Conservation (phyloP, 768 basidiomycete species). For the Scleroderma bovista region DNA sequence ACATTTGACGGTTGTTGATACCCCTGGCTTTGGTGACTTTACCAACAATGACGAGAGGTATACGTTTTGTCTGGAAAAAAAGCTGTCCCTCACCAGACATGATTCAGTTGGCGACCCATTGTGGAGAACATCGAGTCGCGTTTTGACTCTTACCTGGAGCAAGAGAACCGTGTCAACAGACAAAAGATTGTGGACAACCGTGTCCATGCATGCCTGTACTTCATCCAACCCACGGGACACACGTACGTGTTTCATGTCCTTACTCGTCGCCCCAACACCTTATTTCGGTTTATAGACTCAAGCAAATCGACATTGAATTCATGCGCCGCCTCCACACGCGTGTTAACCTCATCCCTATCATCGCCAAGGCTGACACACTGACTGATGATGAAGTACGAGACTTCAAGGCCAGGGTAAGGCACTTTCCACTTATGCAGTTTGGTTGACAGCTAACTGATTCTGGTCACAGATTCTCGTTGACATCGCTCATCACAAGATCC, state of each 20-base stretch:
- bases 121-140: constrained; percentile 97
- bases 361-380: constrained; percentile 96
- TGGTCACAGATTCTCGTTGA: constrained; percentile 75
- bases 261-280: background rate
- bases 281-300: constrained; percentile 53
- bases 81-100: constrained; percentile 14
- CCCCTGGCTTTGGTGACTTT: constrained; percentile 98
- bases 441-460: background rate
- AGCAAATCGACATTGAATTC: constrained; percentile 98
- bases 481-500: constrained; percentile 92
- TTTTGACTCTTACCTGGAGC: constrained; percentile 95
- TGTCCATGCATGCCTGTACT: constrained; percentile 98
- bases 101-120: constrained; percentile 91
- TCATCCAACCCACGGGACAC: constrained; percentile 98
- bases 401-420: constrained; percentile 85
- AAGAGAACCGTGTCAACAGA: constrained; percentile 97
- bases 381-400: constrained; percentile 92
- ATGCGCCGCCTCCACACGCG: constrained; percentile 96
- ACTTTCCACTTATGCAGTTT: background rate
- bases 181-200: constrained; percentile 93
- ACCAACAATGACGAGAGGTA: constrained; percentile 99
- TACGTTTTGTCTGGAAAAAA: constrained; percentile 16
- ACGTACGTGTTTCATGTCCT: constrained; percentile 51
- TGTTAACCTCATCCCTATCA: constrained; percentile 98
- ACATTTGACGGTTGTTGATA: constrained; percentile 98